Base-by-base conservation (phyloP, 2,329 filamentous ascomycete species). In the Simplicillium sp. region DNA sequence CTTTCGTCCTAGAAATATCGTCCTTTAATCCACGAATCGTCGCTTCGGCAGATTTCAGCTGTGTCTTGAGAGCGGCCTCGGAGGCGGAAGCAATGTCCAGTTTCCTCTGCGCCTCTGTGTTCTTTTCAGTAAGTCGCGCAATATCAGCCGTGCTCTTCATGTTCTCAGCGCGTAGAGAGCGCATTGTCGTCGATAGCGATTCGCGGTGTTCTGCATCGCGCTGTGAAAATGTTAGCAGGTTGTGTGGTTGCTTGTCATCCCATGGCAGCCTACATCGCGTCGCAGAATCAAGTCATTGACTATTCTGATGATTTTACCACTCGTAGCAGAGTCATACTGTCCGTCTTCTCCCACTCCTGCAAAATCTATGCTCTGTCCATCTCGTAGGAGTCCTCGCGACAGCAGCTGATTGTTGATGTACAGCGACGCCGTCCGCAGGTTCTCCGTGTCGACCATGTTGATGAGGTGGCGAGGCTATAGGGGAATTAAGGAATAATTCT, bases 241-340 rank as follows among this genome's bases (percentile, higher is more conserved):
- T n/a, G 31, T 25, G 20, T 25, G 20, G 5, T 25, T 9, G 31
- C 6, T 33, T 5, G 31, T 16, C n/a, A 38, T 42, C 16, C 15
- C 36, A 6, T 17, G 37, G 41, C 69, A 14, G 9, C 80, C 52
- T 68, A 94, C 87, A 60, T 98, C 92, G 68, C 89, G 79, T 50
- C 89, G 78, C 45, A 96, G 61, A 44, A 98, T 87, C 51, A 98
- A 65, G 57, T 98, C 92, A 61, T 98, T 95, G 37, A 98, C 80
- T 17, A 98, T 74, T 56, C 90, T 85, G 65, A 98, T 95, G 52
- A 97, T 82, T 49, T 80, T 78, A 15, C 84, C 83, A 80, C 92
- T 90, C 14, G 84, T 85, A 38, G 74, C 76, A 3, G 54, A 46
- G 17, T 60, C 57, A 34, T 70, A 73, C 31, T 77, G 70, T 14